These are phyloP conservation scores for Neoascochyta sp. DNA, from an alignment of 2,329 filamentous ascomycete species.

Conservation along the genomic window DNA sequence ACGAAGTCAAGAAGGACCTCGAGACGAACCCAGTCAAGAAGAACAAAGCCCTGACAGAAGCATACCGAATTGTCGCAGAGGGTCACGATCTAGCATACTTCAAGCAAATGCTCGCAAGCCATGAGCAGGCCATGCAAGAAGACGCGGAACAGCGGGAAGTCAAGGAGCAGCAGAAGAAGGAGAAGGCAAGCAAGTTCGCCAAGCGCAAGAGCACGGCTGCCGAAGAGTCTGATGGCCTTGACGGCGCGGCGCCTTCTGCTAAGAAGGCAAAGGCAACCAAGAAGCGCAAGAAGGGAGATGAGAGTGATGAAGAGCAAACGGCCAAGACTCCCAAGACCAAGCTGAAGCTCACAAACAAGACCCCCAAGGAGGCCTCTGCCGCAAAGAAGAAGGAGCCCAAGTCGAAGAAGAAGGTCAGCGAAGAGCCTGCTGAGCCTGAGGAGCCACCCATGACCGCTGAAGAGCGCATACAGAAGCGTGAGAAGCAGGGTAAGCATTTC, in stretches of 20 bases:
- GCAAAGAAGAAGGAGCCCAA: slow-evolving; percentile 60
- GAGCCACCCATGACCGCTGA: slow-evolving; percentile 54
- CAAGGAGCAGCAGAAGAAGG: slow-evolving; percentile 57
- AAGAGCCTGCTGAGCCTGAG: slow-evolving; percentile 50
- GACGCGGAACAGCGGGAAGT: slow-evolving; percentile 65
- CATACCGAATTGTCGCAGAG: slow-evolving; percentile 76
- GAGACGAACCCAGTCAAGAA: slow-evolving; percentile 78
- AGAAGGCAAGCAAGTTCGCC: slow-evolving; percentile 56
- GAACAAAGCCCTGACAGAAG: slow-evolving; percentile 72
- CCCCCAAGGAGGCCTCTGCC: slow-evolving; percentile 35
- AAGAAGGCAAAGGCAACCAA: slow-evolving; percentile 38
- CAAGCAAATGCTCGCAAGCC: slow-evolving; percentile 68
- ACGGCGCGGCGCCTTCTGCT: slow-evolving; percentile 38
- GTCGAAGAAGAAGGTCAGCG: slow-evolving; percentile 48
- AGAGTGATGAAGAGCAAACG: slow-evolving; percentile 63
- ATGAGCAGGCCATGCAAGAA: slow-evolving; percentile 54
- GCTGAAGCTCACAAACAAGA: slow-evolving; percentile 46
- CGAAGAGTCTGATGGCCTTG: slow-evolving; percentile 35
- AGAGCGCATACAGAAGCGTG: slow-evolving; percentile 55
- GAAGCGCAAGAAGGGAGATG: slow-evolving; percentile 76
- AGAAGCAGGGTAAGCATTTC: slow-evolving; percentile 51
- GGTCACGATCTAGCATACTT: slow-evolving; percentile 75
- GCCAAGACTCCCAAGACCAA: slow-evolving; percentile 52
- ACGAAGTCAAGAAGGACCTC: slow-evolving; percentile 68
- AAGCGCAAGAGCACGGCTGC: slow-evolving; percentile 40